Evolutionary conservation across 257 asterid genomes (phyloP), one percentile per base, ranked within the genome.

Genomic region (Nicotiana paniculata): DNA sequence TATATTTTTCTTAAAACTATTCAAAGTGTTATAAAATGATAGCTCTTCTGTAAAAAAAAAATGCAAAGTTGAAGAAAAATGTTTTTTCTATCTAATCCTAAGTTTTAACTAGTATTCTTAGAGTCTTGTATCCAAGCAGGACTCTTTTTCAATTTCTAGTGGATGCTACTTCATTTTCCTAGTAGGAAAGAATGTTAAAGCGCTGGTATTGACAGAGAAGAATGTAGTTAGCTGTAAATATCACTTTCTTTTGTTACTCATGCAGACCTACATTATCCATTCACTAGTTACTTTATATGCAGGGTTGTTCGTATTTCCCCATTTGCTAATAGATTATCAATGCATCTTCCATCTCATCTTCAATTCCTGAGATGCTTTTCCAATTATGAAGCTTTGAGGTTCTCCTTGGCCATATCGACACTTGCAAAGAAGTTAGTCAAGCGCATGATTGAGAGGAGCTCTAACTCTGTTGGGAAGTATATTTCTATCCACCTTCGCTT

Each of bases 401-500:
- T 95, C 88, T 93, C 97, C 83, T 81, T 92, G 62, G 82, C 92
- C 74, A 92, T 95, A 81, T 84, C 82, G 76, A 86, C 70, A 77
- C 92, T 91, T 58, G 93, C 93, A 11, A 88, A 89, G 81, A 77
- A 75, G 77, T 81, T 95, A 69, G 89, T 90, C 84, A 82, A 66
- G 77, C 88, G 95, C 87, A 93, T 95, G 97, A 85, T 84, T 37
- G 88, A 84, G 81, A 92, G 90, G 88, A 93, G 97, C 90, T 83
- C 84, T 68, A 76, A 62, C 81, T 86, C 88, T 48, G 88, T 88
- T 24, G 96, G 97, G 86, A 93, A 91, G 83, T 95, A 93, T 77
- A 88, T 95, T 30, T 88, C 98, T 5, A 84, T 95, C 74, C 98
- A 95, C 89, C 97, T 95, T 82, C 92, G 98, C 32, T 95, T 90